Evolutionary conservation across 768 basidiomycete genomes (phyloP).

Genomic region (Termitomyces sp.): DNA sequence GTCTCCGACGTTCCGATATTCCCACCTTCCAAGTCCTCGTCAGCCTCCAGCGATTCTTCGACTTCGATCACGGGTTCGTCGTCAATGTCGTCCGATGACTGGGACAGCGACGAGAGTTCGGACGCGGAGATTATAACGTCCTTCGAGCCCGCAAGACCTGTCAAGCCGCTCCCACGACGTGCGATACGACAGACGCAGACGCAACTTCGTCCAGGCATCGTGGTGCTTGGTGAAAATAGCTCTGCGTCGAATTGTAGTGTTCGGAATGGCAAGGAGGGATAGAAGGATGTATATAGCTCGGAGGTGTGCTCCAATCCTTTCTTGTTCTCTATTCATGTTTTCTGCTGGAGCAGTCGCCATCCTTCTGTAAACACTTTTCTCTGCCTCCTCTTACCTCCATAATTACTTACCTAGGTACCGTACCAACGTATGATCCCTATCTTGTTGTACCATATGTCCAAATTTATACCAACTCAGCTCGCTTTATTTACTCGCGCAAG

Average conservation of each 20-base stretch:
- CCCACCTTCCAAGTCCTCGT: neutral
- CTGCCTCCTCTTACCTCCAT: neutral
- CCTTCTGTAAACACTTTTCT: neutral
- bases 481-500: neutral
- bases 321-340: neutral
- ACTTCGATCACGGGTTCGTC: slow-evolving; percentile 7
- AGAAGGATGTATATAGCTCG: neutral
- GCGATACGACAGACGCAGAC: neutral
- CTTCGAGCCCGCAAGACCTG: slow-evolving; percentile 29
- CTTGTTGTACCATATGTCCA: neutral
- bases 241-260: neutral
- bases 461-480: neutral
- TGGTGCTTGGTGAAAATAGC: neutral
- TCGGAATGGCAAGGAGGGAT: neutral
- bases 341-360: neutral
- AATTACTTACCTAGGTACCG: neutral
- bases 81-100: slow-evolving; percentile 18
- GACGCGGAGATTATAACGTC: slow-evolving; percentile 35
- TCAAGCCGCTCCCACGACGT: neutral
- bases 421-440: neutral
- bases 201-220: neutral
- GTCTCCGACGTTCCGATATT: neutral
- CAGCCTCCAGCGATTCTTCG: slow-evolving; percentile 20
- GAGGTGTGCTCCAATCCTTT: neutral
- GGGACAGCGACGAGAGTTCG: slow-evolving; percentile 29